phyloP scores from a whole-genome alignment of 2,329 filamentous ascomycete species.

The Fusarium poae region DNA sequence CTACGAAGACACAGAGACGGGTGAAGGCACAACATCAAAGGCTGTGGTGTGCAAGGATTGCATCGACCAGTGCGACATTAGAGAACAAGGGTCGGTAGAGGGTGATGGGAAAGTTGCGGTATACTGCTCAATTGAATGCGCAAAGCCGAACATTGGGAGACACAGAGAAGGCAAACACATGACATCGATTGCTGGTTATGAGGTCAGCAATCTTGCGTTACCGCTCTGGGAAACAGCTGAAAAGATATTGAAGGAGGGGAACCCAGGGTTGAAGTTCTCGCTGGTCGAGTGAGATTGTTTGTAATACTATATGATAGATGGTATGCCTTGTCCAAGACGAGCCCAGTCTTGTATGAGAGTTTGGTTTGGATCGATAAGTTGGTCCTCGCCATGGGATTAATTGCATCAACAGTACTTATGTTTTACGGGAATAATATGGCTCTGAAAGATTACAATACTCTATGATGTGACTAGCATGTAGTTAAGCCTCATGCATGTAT shows the following conservation, averaged over 20 bases:
- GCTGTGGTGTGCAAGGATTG: slow-evolving; percentile 60
- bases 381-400: background rate
- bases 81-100: slow-evolving; percentile 7
- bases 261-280: slow-evolving; percentile 52
- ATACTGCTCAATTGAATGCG: slow-evolving; percentile 61
- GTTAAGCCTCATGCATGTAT: background rate
- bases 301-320: background rate
- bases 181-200: slow-evolving; percentile 36
- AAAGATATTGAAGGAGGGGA: slow-evolving; percentile 49
- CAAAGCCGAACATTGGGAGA: slow-evolving; percentile 56
- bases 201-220: slow-evolving; percentile 41
- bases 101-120: slow-evolving; percentile 41
- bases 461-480: background rate
- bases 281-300: slow-evolving; percentile 27
- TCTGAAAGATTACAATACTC: background rate
- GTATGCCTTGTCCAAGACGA: background rate
- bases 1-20: slow-evolving; percentile 58
- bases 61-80: slow-evolving; percentile 47
- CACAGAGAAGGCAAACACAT: slow-evolving; percentile 55
- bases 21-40: slow-evolving; percentile 45
- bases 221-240: slow-evolving; percentile 47
- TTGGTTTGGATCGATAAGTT: background rate
- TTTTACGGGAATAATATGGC: background rate
- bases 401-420: background rate
- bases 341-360: background rate